phyloP scores from a whole-genome alignment of 2,329 filamentous ascomycete genomes.

The Tricladium varicosporioides region DNA sequence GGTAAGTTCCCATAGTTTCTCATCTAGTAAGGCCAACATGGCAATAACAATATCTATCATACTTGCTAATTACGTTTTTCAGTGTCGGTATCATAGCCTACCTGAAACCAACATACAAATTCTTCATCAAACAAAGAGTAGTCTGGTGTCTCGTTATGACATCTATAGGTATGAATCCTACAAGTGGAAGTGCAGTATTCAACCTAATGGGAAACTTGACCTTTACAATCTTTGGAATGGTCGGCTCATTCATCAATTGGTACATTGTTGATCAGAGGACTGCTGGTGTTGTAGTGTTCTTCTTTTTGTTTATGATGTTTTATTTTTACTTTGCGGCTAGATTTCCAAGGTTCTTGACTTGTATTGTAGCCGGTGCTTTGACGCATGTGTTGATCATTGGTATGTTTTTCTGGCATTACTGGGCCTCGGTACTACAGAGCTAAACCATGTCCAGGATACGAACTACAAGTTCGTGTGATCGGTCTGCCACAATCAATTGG shows the following conservation, averaged over 20 bases:
- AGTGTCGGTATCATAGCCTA: conserved; percentile 63
- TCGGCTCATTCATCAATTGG: conserved; percentile 61
- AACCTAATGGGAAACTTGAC: conserved; percentile 62
- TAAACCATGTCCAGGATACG: conserved; percentile 59
- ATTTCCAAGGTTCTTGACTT: conserved; percentile 58
- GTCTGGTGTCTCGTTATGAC: conserved; percentile 73
- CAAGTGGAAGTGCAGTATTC: conserved; percentile 66
- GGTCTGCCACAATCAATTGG: conserved; percentile 51
- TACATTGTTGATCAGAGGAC: conserved; percentile 64
- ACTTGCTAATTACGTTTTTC: background rate
- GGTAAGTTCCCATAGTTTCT: background rate
- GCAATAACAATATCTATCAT: background rate
- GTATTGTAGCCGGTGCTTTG: conserved; percentile 57
- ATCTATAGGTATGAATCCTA: conserved; percentile 28
- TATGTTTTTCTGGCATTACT: conserved; percentile 2
- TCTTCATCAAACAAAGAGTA: conserved; percentile 65
- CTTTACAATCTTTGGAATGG: conserved; percentile 63
- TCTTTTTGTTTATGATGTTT: conserved; percentile 63
- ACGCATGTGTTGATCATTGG: conserved; percentile 45
- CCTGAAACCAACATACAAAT: conserved; percentile 57
- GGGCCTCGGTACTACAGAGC: too few species aligned
- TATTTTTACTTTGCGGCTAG: conserved; percentile 66
- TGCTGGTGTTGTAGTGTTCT: conserved; percentile 61
- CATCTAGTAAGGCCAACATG: background rate
- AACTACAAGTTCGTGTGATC: conserved; percentile 65